Conservation (phyloP, 2,329 filamentous ascomycete genomes). For the Kalaharituber pfeilii region DNA sequence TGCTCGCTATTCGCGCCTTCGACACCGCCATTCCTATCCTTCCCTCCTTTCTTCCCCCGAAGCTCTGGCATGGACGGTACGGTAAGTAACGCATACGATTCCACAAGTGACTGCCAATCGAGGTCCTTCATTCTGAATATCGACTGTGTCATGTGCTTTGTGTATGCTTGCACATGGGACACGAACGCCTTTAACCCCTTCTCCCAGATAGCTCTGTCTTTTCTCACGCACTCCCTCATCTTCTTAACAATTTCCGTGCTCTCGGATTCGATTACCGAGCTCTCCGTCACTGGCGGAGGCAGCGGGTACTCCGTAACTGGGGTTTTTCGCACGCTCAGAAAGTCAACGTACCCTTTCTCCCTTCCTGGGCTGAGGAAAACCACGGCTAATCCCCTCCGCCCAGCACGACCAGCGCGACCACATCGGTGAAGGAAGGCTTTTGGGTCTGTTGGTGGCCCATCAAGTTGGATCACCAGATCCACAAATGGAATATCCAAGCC, state of each 20-base stretch:
- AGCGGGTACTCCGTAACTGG: conserved; percentile 49
- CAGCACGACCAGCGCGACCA: conserved; percentile 83
- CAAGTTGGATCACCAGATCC: conserved; percentile 77
- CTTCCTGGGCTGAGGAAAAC: conserved; percentile 68
- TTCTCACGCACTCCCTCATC: conserved; percentile 41
- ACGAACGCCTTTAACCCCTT: conserved; percentile 86
- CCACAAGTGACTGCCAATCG: conserved; percentile 66
- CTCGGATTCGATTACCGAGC: conserved; percentile 33
- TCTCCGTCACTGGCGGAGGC: conserved; percentile 29
- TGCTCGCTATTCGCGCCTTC: conserved; percentile 32
- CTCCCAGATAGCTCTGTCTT: conserved; percentile 56
- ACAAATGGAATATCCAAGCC: conserved; percentile 85
- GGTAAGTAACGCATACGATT: conserved; percentile 69
- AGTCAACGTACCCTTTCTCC: conserved; percentile 80
- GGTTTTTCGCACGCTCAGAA: conserved; percentile 72
- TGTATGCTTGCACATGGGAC: conserved; percentile 81
- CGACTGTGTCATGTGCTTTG: conserved; percentile 73
- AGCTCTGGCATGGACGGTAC: conserved; percentile 90
- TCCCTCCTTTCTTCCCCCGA: conserved; percentile 50
- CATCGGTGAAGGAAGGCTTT: conserved; percentile 95
- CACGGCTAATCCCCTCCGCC: conserved; percentile 65
- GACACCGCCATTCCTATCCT: conserved; percentile 43
- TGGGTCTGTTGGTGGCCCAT: conserved; percentile 54
- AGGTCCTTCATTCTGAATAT: conserved; percentile 74
- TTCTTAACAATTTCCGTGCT: conserved; percentile 39